phyloP scores from a whole-genome alignment of 2,329 filamentous ascomycete genomes.

The Chaetomiaceae sp. region DNA sequence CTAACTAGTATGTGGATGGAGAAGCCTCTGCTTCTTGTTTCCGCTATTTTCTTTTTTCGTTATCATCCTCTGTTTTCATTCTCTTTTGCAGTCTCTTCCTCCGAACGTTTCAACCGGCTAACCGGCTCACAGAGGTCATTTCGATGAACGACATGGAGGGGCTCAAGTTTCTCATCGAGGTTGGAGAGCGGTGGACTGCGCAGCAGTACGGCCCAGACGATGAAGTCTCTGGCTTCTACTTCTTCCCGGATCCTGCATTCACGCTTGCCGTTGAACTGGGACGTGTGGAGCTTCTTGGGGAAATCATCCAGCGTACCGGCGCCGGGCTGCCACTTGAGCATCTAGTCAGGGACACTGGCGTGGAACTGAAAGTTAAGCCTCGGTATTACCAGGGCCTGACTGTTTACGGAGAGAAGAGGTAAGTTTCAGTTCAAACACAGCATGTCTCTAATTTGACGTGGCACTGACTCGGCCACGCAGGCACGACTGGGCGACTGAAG shows the following conservation, averaged over 20 bases:
- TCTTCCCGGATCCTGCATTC: constrained; percentile 39
- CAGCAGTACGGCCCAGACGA: constrained; percentile 34
- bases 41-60: no score
- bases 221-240: constrained; percentile 30
- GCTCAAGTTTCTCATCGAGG: constrained; percentile 53
- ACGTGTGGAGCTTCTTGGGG: constrained; percentile 51
- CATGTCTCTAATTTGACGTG: not conserved
- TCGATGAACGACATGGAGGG: constrained; percentile 46
- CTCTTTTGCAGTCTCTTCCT: not conserved
- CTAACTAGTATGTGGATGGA: not conserved
- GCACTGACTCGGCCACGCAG: constrained; percentile 24
- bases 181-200: constrained; percentile 40
- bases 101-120: not conserved
- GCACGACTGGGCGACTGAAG: constrained; percentile 65
- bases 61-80: no score
- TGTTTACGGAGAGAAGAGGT: constrained; percentile 66
- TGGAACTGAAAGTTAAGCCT: constrained; percentile 58
- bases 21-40: no score
- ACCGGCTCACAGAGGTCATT: constrained; percentile 32
- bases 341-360: constrained; percentile 59
- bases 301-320: constrained; percentile 60
- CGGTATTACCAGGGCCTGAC: constrained; percentile 71
- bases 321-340: constrained; percentile 63
- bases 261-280: constrained; percentile 39
- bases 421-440: constrained; percentile 1